Evolutionary conservation across 108 stramenopile genomes (phyloP).

Genomic region (Nitzschia putrida): DNA sequence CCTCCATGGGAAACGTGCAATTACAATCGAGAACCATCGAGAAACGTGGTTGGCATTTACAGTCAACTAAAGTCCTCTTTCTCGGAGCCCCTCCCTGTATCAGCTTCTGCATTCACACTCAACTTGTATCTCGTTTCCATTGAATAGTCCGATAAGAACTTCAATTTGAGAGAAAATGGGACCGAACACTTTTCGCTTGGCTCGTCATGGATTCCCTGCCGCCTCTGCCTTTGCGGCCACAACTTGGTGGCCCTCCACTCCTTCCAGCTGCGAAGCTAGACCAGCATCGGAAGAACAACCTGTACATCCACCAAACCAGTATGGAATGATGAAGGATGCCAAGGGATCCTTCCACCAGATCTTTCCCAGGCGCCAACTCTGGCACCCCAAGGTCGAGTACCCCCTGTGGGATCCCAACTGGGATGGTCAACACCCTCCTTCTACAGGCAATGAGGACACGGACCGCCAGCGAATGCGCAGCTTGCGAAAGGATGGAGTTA

Average conservation of each 20-base stretch:
- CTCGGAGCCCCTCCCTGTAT: no score
- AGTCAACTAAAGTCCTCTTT: no score
- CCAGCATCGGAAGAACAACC: background rate
- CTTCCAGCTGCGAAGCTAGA: constrained; percentile 19
- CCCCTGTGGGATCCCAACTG: constrained; percentile 85
- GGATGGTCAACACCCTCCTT: constrained; percentile 59
- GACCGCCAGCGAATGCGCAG: constrained; percentile 38
- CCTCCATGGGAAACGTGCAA: no score
- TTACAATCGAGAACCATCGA: no score
- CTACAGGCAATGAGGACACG: constrained; percentile 41
- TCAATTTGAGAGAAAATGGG: no score
- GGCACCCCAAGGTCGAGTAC: constrained; percentile 72
- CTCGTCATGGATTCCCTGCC: constrained; percentile 31
- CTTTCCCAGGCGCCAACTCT: constrained; percentile 80
- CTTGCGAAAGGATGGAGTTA: constrained; percentile 72
- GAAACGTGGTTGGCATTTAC: no score
- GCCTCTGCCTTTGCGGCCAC: constrained; percentile 20
- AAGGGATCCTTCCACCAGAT: constrained; percentile 49
- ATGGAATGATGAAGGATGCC: constrained; percentile 27
- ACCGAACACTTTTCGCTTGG: constrained; percentile 7
- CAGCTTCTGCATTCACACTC: no score
- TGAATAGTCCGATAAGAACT: no score
- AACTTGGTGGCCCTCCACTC: constrained; percentile 4
- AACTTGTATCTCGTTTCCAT: no score
- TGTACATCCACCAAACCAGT: constrained; percentile 1